Evolutionary conservation across 2,329 filamentous ascomycete species (phyloP), one percentile per base, ranked within the genome.

Genomic region (Diaporthe vaccinii): DNA sequence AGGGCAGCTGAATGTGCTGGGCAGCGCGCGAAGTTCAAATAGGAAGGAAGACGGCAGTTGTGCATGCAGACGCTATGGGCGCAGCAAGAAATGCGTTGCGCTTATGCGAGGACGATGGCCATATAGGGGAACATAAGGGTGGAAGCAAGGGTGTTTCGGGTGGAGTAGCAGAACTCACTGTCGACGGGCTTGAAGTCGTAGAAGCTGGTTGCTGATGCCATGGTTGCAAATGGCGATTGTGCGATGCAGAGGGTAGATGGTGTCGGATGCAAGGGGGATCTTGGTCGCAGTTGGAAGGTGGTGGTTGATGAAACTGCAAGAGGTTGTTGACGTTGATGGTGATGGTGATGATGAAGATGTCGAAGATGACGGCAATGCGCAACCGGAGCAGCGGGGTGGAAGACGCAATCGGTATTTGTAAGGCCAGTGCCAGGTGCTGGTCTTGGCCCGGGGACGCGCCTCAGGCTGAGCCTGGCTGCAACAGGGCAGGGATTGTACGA

Each of bases 101-200:
- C 62, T 57, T 71, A 58, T 51, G 53, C 51, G 61, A 41, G 39
- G 59, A 44, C 46, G 20, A 51, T 44, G 49, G 34, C 46, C 17
- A 49, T 14, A 25, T 25, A 2, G 34, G 41, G 34, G 39, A 9
- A 4, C 5, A 31, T 62, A 34, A 53, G 70, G 57, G 53, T 46
- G 75, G 55, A 72, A 69, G 44, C 28, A 71, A 67, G 69, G 17
- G 28, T 51, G 15, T 22, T 36, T 22, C 31, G 28, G 53, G 36
- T 22, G n/a, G 22, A 44, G 62, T 22, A 67, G 8, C 51, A 31
- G 17, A 67, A 89, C 92, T 78, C 88, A 95, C 93, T 95, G 85
- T 96, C 92, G 79, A 93, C 90, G 78, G 94, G 92, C 87, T 93
- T 94, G 86, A 97, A 97, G 83, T 96, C 93, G 89, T 93, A 97